Evolutionary conservation across 768 basidiomycete species (phyloP), one percentile per base, ranked within the genome.

Genomic region (Pleurotus platypus): DNA sequence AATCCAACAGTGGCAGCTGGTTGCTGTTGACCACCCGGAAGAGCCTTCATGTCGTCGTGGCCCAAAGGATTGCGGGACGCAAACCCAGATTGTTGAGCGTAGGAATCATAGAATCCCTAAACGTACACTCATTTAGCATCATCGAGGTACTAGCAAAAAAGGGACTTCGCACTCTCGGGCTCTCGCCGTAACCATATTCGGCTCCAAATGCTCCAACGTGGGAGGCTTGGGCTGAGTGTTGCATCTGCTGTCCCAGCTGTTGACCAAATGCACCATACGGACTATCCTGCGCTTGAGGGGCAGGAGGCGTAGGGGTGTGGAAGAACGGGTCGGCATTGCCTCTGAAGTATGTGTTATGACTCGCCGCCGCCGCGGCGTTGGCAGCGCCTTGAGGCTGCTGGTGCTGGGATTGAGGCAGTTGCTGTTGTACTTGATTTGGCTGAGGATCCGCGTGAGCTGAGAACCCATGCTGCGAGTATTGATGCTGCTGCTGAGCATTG

Each of bases 81-180:
- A 61, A 92, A 92, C 27, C 75, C 80, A 43, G 78, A 73, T 53
- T 80, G 86, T 62, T 85, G 89, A 49, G 66, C 55, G 65, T 92
- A 91, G 7, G 83, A 81, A 45, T 92, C 90, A 64, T 92, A 92
- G 72, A 90, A 90, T 61, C 82, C 82, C 87, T 89, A 61, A 40
- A 61, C 51, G 55, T 60, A 54, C 61, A 63, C 60, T 20, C 26
- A 63, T 69, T 61, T 35, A 61, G 62, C 55, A 40, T 55, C 40
- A 39, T 57, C 49, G 4, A 42, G 8, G 18, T 26, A 49, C 38
- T 13, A 5, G 11, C 2, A 7, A 5, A 20, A 54, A 24, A 24
- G 3, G 27, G 22, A 7, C 18, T 54, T 15, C 83, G 62, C 65
- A 90, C 87, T 66, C 89, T 78, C 64, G 82, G 85, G 58, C 67